Percentiles rank a stretch among this genome's conserved stretches.
Evolutionary conservation across 2,329 filamentous ascomycete species (phyloP).

Genomic region (Rhinocladiella similis): DNA sequence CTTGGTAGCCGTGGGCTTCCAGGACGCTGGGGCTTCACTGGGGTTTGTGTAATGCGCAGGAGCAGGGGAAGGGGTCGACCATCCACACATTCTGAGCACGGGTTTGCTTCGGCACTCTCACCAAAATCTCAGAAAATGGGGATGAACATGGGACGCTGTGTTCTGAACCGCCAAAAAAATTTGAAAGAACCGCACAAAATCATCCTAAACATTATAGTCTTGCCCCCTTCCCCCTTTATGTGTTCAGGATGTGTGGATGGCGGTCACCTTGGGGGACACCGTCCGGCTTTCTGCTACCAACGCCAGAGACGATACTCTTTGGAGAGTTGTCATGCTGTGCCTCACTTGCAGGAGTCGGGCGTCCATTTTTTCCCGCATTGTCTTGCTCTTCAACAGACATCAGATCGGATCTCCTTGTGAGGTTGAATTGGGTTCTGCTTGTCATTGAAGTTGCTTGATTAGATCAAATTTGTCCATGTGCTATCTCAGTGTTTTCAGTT

Average conservation of each 20-base stretch:
- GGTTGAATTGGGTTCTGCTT: slow-evolving; percentile 6
- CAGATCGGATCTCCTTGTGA: slow-evolving; percentile 2
- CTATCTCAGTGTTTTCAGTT: background rate
- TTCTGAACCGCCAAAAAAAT: slow-evolving; percentile 18
- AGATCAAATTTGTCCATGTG: background rate
- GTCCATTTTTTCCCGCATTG: background rate
- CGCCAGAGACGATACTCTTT: background rate
- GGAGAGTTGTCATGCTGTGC: background rate
- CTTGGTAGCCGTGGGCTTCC: slow-evolving; percentile 11
- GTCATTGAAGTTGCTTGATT: background rate
- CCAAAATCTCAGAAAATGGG: slow-evolving; percentile 11
- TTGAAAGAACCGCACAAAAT: slow-evolving; percentile 17
- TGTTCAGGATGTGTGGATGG: background rate
- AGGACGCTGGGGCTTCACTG: slow-evolving; percentile 16
- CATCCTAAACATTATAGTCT: slow-evolving; percentile 10
- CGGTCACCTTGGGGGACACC: background rate
- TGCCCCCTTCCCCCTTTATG: background rate
- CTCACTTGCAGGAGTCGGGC: background rate
- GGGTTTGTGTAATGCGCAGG: slow-evolving; percentile 6
- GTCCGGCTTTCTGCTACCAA: background rate
- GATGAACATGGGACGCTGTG: slow-evolving; percentile 10
- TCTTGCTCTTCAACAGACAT: background rate
- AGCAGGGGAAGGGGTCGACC: slow-evolving; percentile 8
- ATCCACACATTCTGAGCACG: slow-evolving; percentile 3
- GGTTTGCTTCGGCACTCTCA: background rate